These are phyloP conservation scores for Geopyxis carbonaria DNA, from an alignment of 495 filamentous ascomycete species.

Conservation along the genomic window DNA sequence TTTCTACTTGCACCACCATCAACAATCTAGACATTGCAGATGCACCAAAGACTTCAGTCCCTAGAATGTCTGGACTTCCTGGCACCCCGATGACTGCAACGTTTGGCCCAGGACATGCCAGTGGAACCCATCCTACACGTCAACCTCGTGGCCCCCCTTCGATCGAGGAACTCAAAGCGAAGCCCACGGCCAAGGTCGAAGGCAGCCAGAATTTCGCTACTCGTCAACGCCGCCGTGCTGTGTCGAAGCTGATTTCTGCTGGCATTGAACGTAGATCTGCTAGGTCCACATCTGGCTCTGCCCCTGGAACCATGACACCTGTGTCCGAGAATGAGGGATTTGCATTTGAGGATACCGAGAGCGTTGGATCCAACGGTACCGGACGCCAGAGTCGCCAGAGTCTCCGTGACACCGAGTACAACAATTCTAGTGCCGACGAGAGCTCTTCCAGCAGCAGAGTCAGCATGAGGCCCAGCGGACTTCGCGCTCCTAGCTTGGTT, in stretches of 20 bases:
- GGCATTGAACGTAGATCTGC: constrained; percentile 67
- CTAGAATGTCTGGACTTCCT: constrained; percentile 61
- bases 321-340: constrained; percentile 70
- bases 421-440: constrained; percentile 46
- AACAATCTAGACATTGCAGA: constrained; percentile 40
- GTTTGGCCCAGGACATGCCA: constrained; percentile 82
- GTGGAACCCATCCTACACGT: constrained; percentile 85
- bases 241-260: constrained; percentile 79
- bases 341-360: constrained; percentile 67
- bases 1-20: constrained; percentile 44
- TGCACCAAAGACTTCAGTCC: constrained; percentile 43
- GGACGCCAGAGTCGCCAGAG: constrained; percentile 65
- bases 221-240: constrained; percentile 78
- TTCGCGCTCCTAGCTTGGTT: constrained; percentile 71
- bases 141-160: constrained; percentile 87
- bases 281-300: constrained; percentile 39
- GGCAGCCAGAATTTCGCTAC: constrained; percentile 97
- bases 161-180: constrained; percentile 75
- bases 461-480: constrained; percentile 34
- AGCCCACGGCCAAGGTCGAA: constrained; percentile 84
- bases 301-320: constrained; percentile 69
- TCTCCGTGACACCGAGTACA: constrained; percentile 48
- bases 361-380: constrained; percentile 62
- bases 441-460: constrained; percentile 35
- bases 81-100: constrained; percentile 67